Evolutionary conservation across 495 filamentous ascomycete species (phyloP).

Genomic region (Gamarada debralockiae): DNA sequence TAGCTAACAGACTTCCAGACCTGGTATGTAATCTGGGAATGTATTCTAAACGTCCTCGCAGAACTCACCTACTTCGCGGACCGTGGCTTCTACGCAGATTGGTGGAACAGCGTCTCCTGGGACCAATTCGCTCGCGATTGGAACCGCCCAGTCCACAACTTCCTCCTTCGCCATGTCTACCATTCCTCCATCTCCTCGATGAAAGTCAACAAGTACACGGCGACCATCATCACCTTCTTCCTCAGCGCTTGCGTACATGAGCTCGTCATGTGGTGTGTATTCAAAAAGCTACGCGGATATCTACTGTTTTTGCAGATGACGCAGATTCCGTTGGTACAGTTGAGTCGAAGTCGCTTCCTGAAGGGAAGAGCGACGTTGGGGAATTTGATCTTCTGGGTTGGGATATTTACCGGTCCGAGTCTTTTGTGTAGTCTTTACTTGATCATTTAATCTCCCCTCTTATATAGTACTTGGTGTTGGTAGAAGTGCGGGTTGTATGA

Average conservation of each 20-base stretch:
- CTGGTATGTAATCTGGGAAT: slow-evolving; percentile 81
- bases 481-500: not conserved
- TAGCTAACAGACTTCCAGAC: slow-evolving; percentile 24
- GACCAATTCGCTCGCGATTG: slow-evolving; percentile 73
- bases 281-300: not conserved
- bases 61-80: slow-evolving; percentile 75
- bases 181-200: slow-evolving; percentile 68
- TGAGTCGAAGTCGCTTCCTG: slow-evolving; percentile 60
- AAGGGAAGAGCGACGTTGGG: slow-evolving; percentile 55
- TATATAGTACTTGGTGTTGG: not conserved
- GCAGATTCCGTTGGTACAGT: slow-evolving; percentile 60
- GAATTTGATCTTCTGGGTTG: slow-evolving; percentile 73
- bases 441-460: slow-evolving; percentile 45
- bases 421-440: slow-evolving; percentile 68
- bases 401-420: slow-evolving; percentile 67
- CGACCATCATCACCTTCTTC: slow-evolving; percentile 71
- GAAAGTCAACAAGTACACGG: slow-evolving; percentile 61
- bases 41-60: slow-evolving; percentile 69
- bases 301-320: slow-evolving; percentile 49
- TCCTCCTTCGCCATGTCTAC: slow-evolving; percentile 71
- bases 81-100: slow-evolving; percentile 71
- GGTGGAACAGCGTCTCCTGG: slow-evolving; percentile 47
- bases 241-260: slow-evolving; percentile 68
- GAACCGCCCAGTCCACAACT: slow-evolving; percentile 58
- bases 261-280: slow-evolving; percentile 56